Base-by-base conservation (phyloP, 2,329 filamentous ascomycete species). In the Sarocladium kiliense region DNA sequence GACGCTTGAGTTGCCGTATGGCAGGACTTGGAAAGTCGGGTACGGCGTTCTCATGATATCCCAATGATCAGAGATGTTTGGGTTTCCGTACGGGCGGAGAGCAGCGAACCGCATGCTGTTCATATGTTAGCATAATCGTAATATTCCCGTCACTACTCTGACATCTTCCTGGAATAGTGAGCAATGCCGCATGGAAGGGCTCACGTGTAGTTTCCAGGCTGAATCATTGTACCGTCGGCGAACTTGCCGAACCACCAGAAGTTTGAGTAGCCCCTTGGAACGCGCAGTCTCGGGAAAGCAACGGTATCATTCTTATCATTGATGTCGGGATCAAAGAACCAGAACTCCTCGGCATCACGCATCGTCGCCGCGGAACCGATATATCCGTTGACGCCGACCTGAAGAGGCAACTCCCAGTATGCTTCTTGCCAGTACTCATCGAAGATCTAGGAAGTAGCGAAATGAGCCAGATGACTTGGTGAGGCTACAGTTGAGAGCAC, bases 161-260 rank as follows among this genome's bases (percentile, higher is more conserved):
- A n/a, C n/a, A n/a, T n/a, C n/a, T n/a, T n/a, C n/a, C n/a, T n/a
- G n/a, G n/a, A n/a, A n/a, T 42, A 7, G 19, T n/a, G 16, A 7
- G 39, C 39, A 34, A 14, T 9, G 14, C 30, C 30, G 36, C 7
- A 9, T 39, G 7, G 36, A n/a, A 19, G 36, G 4, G 56, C 67
- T 64, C 37, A 74, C 72, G 67, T 72, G 55, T 75, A 76, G 36
- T 70, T 70, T 2, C 73, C 73, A 2, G 71, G 69, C 2, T 63
- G 59, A 42, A 75, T 74, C 37, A 67, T 66, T 7, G 71, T 68
- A 3, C 72, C 73, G 54, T 75, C 73, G 12, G 72, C 69, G 16
- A 75, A 64, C 55, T 70, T 69, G 3, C 73, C 72, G 18, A 75
- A 71, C 73, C 73, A 75, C 67, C 69, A 74, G 47, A 69, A 71